A percentile compares a stretch with the other conserved stretches of the same genome.
Evolutionary conservation across 1,284 basidiomycete species (phyloP).

Genomic region (Tremellales sp.): DNA sequence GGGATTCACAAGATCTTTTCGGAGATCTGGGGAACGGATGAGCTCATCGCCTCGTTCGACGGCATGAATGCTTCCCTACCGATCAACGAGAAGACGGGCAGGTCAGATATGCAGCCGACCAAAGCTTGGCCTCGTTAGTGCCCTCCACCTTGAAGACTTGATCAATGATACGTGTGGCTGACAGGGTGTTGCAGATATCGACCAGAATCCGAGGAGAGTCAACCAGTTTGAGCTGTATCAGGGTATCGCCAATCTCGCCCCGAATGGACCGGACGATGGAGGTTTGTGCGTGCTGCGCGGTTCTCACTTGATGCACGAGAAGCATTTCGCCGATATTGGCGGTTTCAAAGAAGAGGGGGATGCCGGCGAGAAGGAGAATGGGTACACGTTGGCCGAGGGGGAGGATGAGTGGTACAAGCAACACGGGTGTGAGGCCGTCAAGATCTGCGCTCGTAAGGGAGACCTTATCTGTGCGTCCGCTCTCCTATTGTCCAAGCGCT

Average conservation of each 20-base stretch:
- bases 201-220: conserved; percentile 22
- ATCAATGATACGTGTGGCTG: background rate
- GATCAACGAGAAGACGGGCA: conserved; percentile 15
- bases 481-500: too few relatives aligned
- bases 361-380: conserved; percentile 17
- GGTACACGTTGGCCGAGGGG: conserved; percentile 11
- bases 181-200: conserved; percentile 13
- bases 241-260: conserved; percentile 25
- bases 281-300: conserved; percentile 27
- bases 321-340: conserved; percentile 17
- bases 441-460: conserved; percentile 19
- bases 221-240: conserved; percentile 22
- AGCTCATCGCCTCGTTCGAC: conserved; percentile 41
- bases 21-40: conserved; percentile 40
- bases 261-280: conserved; percentile 25
- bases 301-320: conserved; percentile 15
- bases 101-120: conserved; percentile 21
- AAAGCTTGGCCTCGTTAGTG: conserved; percentile 21
- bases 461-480: conserved; percentile 18
- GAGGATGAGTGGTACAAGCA: conserved; percentile 23
- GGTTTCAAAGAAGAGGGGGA: conserved; percentile 20
- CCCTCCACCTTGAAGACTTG: background rate
- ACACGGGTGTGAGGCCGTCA: conserved; percentile 19
- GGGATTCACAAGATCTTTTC: conserved; percentile 34
- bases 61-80: conserved; percentile 23